phyloP scores from a whole-genome alignment of 345 rosid genomes.

The Eucalyptus regnans region DNA sequence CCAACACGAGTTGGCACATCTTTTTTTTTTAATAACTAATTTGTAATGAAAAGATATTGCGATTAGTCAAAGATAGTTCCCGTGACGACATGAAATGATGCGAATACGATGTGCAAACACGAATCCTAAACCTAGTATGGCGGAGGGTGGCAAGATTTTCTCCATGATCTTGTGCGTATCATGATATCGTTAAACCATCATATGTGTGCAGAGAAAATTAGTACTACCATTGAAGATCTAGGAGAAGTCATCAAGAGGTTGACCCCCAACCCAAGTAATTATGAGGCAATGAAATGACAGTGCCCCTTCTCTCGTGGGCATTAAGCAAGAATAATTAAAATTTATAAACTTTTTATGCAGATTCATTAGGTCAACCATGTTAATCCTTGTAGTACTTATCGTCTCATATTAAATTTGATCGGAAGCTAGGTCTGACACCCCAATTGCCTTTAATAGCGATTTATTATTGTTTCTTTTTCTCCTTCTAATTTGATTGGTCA shows the following conservation, averaged over 20 bases:
- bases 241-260: background rate
- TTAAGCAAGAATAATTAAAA: background rate
- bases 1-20: background rate
- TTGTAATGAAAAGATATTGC: background rate
- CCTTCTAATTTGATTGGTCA: background rate
- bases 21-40: background rate
- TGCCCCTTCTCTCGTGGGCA: background rate
- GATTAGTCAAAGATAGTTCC: background rate
- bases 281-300: background rate
- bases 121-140: background rate
- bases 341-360: background rate
- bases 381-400: background rate
- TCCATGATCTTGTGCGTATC: background rate
- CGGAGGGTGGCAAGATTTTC: background rate
- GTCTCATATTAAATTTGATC: background rate
- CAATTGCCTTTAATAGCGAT: background rate
- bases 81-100: background rate
- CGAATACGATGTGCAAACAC: background rate
- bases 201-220: background rate
- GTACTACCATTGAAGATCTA: background rate
- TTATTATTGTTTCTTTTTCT: background rate
- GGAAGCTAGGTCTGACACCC: background rate
- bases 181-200: background rate
- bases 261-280: background rate
- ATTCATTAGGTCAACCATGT: background rate